These are phyloP conservation scores for Pontederia crassipes DNA, from an alignment of 176 grass and related monocot species.

Conservation along the genomic window DNA sequence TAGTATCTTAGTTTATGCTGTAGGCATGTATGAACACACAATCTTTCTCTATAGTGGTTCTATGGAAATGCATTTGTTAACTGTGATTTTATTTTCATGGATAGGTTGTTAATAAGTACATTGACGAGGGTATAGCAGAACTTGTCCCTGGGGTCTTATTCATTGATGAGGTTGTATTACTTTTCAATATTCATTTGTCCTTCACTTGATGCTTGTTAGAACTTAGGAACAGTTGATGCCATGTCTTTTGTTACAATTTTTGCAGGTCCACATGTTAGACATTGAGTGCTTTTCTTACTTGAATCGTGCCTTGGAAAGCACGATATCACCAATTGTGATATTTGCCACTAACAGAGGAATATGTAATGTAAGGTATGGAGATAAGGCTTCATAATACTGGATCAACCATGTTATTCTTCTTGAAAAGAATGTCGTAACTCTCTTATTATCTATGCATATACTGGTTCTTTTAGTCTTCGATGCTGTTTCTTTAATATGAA, in stretches of 20 bases:
- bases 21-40: not conserved
- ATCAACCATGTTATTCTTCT: not conserved
- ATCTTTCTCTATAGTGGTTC: not conserved
- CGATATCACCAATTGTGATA: conserved; percentile 84
- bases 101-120: conserved; percentile 85
- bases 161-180: conserved; percentile 67
- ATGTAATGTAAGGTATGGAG: conserved; percentile 74
- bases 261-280: conserved; percentile 89
- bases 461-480: too few relatives aligned
- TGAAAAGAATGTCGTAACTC: not conserved
- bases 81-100: not conserved
- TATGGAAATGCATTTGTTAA: not conserved
- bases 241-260: conserved; percentile 13
- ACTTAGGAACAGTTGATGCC: not conserved
- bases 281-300: conserved; percentile 97
- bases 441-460: not conserved
- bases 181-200: conserved; percentile 1
- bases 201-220: not conserved
- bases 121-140: conserved; percentile 93
- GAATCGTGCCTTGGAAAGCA: conserved; percentile 85
- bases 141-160: conserved; percentile 91
- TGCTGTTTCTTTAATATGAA: too few relatives aligned
- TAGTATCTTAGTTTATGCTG: conserved; percentile 8
- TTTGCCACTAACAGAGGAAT: conserved; percentile 90
- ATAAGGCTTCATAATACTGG: not conserved